Percentiles rank a stretch among this genome's conserved stretches.
These are phyloP conservation scores for Dictyostelium firmibasis DNA, from an alignment of 78 protist genomes.

Conservation along the genomic window DNA sequence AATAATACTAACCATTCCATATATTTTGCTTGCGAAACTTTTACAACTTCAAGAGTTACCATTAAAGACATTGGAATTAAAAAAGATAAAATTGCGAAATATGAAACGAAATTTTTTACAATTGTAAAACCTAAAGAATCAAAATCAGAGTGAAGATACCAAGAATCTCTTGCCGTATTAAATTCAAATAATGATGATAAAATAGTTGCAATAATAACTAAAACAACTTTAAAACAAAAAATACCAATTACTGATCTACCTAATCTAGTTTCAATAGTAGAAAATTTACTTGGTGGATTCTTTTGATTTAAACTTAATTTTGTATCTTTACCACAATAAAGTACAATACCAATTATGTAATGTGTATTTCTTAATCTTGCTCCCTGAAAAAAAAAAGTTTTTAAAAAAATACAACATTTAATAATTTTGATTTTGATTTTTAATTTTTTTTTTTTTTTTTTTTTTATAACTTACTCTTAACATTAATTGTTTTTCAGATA, in stretches of 20 bases:
- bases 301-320: slow-evolving; percentile 79
- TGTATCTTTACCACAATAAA: slow-evolving; percentile 70
- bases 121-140: slow-evolving; percentile 14
- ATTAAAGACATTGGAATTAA: slow-evolving; percentile 77
- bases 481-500: slow-evolving; percentile 44
- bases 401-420: neutral
- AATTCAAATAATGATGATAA: slow-evolving; percentile 15
- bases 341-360: slow-evolving; percentile 36
- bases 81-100: slow-evolving; percentile 63
- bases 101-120: slow-evolving; percentile 60
- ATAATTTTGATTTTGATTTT: neutral
- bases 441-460: too few species aligned
- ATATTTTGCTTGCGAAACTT: slow-evolving; percentile 46
- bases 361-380: slow-evolving; percentile 62
- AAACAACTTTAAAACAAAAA: slow-evolving; percentile 31
- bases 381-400: slow-evolving; percentile 7
- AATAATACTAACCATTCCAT: slow-evolving; percentile 49
- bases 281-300: slow-evolving; percentile 75
- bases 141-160: neutral
- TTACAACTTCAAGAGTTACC: slow-evolving; percentile 76
- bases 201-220: slow-evolving; percentile 54
- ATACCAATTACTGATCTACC: slow-evolving; percentile 62
- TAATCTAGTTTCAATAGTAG: slow-evolving; percentile 34
- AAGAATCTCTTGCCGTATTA: slow-evolving; percentile 3
- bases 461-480: slow-evolving; percentile 29